A percentile compares a stretch with the other conserved stretches of the same genome.
phyloP scores from a whole-genome alignment of 257 asterid genomes.

The Petunia axillaris region DNA sequence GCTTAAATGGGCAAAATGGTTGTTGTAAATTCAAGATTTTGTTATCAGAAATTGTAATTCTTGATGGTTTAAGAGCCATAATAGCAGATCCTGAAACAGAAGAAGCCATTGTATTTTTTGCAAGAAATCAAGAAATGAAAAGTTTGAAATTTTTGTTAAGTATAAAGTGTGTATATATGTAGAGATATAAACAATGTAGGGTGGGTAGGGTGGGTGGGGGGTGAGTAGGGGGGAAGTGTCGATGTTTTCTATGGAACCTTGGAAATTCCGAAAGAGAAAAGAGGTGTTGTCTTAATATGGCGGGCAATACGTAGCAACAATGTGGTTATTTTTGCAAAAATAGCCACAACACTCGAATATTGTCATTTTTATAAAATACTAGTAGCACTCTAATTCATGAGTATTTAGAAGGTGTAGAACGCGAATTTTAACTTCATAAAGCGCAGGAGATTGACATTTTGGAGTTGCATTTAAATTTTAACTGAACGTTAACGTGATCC shows the following conservation, averaged over 20 bases:
- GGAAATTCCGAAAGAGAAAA: conserved; percentile 27
- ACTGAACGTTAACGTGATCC: too few relatives aligned
- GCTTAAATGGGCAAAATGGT: conserved; percentile 40
- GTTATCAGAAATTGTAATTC: conserved; percentile 31
- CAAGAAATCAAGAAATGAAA: conserved; percentile 12
- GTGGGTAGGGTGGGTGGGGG: too few relatives aligned
- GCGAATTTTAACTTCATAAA: too few relatives aligned
- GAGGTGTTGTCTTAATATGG: background rate
- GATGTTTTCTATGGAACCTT: conserved; percentile 12
- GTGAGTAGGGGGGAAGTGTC: background rate
- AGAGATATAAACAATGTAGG: background rate
- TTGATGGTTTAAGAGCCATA: conserved; percentile 44
- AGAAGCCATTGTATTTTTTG: conserved; percentile 49
- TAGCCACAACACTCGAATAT: too few relatives aligned
- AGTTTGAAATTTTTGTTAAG: background rate
- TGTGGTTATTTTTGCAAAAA: background rate
- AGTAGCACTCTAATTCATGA: too few relatives aligned
- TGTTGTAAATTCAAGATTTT: conserved; percentile 41
- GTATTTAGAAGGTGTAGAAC: too few relatives aligned
- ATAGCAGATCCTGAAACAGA: conserved; percentile 64
- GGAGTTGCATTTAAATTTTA: too few relatives aligned
- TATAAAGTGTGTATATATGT: background rate
- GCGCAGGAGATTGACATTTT: too few relatives aligned
- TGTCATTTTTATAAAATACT: too few relatives aligned
- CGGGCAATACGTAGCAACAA: conserved; percentile 30